phyloP scores from a whole-genome alignment of 2,329 filamentous ascomycete species.

The Cryphonectria parasitica region DNA sequence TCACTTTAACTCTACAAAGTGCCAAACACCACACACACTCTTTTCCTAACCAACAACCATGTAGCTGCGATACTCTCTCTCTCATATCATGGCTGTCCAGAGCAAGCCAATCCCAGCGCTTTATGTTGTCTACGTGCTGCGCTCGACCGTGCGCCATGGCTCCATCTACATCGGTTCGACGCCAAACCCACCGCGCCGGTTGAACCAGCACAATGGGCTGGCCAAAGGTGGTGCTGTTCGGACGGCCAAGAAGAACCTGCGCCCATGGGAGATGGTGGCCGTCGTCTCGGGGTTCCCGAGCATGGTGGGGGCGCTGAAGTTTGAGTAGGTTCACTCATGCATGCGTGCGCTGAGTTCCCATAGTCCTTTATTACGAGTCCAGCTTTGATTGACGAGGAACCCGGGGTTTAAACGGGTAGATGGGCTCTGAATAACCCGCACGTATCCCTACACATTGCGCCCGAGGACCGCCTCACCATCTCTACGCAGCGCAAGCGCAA shows the following conservation, averaged over 20 bases:
- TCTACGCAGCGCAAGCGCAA: conserved; percentile 56
- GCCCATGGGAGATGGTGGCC: conserved; percentile 90
- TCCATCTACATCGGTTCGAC: conserved; percentile 90
- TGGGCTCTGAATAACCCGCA: conserved; percentile 93
- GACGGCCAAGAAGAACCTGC: conserved; percentile 68
- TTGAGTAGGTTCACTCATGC: conserved; percentile 65
- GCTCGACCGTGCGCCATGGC: conserved; percentile 74
- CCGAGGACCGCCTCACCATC: conserved; percentile 60
- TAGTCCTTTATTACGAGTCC: neutral
- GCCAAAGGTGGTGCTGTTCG: conserved; percentile 78
- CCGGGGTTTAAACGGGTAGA: conserved; percentile 47
- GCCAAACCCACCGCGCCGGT: conserved; percentile 80
- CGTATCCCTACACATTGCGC: conserved; percentile 75
- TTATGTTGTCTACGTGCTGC: conserved; percentile 91
- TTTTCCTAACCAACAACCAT: conserved; percentile 6
- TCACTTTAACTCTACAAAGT: neutral
- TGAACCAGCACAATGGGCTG: conserved; percentile 90
- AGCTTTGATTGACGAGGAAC: neutral
- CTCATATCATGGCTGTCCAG: conserved; percentile 44
- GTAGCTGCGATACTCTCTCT: conserved; percentile 6
- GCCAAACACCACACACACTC: neutral
- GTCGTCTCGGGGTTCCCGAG: conserved; percentile 89
- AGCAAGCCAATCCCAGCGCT: conserved; percentile 76
- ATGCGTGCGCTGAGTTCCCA: neutral
- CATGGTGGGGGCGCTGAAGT: conserved; percentile 85